phyloP scores from a whole-genome alignment of 2,329 filamentous ascomycete species.

The Sphaerulina musiva region DNA sequence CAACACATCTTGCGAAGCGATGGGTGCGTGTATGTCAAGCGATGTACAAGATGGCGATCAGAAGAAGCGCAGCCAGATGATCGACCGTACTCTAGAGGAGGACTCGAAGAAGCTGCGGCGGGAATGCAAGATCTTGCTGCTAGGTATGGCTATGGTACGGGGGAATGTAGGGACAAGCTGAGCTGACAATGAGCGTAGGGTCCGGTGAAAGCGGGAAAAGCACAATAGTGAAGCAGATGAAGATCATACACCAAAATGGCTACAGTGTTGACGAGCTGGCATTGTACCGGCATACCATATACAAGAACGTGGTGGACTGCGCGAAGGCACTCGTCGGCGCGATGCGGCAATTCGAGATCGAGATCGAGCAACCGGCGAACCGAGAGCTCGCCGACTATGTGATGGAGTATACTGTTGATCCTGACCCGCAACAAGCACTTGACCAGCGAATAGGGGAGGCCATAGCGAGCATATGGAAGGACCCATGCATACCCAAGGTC shows the following conservation, averaged over 20 bases:
- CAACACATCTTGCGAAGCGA: slow-evolving; percentile 37
- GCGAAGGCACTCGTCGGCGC: slow-evolving; percentile 86
- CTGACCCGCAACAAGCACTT: slow-evolving; percentile 79
- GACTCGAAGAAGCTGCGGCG: slow-evolving; percentile 85
- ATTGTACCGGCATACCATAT: slow-evolving; percentile 91
- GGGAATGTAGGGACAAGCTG: not conserved
- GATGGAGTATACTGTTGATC: slow-evolving; percentile 80
- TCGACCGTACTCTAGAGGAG: slow-evolving; percentile 88
- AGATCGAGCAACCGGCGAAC: slow-evolving; percentile 65
- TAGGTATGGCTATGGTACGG: slow-evolving; percentile 58
- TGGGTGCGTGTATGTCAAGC: slow-evolving; percentile 93
- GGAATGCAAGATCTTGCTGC: slow-evolving; percentile 96
- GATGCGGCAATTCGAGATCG: slow-evolving; percentile 85
- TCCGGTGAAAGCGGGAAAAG: slow-evolving; percentile 98
- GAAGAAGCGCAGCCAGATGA: slow-evolving; percentile 94
- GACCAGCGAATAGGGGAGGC: slow-evolving; percentile 75
- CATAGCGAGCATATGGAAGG: slow-evolving; percentile 81
- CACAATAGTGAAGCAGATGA: slow-evolving; percentile 99
- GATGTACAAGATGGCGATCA: slow-evolving; percentile 76
- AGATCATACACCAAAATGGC: slow-evolving; percentile 97
- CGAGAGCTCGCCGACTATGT: slow-evolving; percentile 71
- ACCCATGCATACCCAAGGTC: slow-evolving; percentile 72
- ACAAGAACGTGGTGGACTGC: slow-evolving; percentile 97
- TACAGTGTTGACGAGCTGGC: slow-evolving; percentile 91
- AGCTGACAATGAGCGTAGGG: slow-evolving; percentile 48